Conservation (phyloP, 345 rosid species). For the Cardamine resedifolia region DNA sequence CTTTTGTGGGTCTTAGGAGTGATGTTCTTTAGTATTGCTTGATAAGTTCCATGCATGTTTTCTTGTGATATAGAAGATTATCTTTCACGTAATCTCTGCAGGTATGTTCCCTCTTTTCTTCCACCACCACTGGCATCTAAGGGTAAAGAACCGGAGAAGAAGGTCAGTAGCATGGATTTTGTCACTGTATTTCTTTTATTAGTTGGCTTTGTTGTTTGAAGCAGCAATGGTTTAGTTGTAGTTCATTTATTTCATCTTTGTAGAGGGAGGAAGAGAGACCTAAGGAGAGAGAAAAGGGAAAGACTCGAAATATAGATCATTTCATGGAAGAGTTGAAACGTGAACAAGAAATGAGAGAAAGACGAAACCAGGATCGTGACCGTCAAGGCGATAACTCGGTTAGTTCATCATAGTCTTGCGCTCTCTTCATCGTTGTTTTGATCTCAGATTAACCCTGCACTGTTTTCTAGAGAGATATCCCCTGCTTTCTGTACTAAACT, state of each 20-base stretch:
- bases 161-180: constrained; percentile 46
- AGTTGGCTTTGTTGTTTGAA: constrained; percentile 13
- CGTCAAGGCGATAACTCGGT: constrained; percentile 68
- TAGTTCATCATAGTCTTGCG: constrained; percentile 33
- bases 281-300: constrained; percentile 85
- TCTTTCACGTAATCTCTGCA: constrained; percentile 48
- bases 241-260: constrained; percentile 22
- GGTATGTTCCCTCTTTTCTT: constrained; percentile 99
- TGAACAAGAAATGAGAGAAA: constrained; percentile 97
- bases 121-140: constrained; percentile 93
- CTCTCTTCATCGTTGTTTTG: constrained; percentile 1
- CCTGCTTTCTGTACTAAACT: constrained; percentile 20
- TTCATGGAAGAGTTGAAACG: constrained; percentile 99
- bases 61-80: constrained; percentile 45
- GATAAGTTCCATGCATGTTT: neutral
- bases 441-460: neutral
- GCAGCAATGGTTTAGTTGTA: constrained; percentile 8
- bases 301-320: constrained; percentile 85
- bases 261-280: constrained; percentile 85
- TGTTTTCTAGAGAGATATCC: neutral
- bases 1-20: constrained; percentile 8
- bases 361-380: constrained; percentile 90
- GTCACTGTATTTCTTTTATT: constrained; percentile 1
- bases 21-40: constrained; percentile 3
- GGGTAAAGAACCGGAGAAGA: constrained; percentile 87